These are phyloP conservation scores for Lizonia empirigonia DNA, from an alignment of 2,329 filamentous ascomycete species.

Conservation along the genomic window DNA sequence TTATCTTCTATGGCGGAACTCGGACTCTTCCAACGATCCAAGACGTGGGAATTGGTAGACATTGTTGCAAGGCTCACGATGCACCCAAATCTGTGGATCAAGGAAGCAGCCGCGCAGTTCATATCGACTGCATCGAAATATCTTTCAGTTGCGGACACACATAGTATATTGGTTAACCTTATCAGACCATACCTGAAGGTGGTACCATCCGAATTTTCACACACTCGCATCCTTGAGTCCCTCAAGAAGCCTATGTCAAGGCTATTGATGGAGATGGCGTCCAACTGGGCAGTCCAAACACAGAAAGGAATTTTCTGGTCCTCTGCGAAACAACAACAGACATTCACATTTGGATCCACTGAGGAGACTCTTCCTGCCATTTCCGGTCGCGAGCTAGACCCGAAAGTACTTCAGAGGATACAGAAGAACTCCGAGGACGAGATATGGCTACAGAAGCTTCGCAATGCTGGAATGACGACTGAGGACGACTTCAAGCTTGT, in stretches of 20 bases:
- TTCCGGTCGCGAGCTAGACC: slow-evolving; percentile 62
- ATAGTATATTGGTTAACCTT: slow-evolving; percentile 82
- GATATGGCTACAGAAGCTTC: slow-evolving; percentile 83
- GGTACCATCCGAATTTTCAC: slow-evolving; percentile 70
- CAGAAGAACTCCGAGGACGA: slow-evolving; percentile 90
- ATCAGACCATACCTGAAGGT: slow-evolving; percentile 82
- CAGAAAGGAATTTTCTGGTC: slow-evolving; percentile 91
- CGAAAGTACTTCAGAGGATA: slow-evolving; percentile 65
- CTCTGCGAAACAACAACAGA: slow-evolving; percentile 69
- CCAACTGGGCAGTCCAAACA: slow-evolving; percentile 81
- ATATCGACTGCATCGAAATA: slow-evolving; percentile 76
- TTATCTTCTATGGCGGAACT: slow-evolving; percentile 86
- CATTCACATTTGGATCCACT: slow-evolving; percentile 69
- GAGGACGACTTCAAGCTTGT: slow-evolving; percentile 93
- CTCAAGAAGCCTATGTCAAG: slow-evolving; percentile 82
- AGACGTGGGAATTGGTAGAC: slow-evolving; percentile 86
- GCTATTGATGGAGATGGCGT: slow-evolving; percentile 80
- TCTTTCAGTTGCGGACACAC: slow-evolving; percentile 77
- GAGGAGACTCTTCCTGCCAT: slow-evolving; percentile 60
- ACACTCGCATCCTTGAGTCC: slow-evolving; percentile 76
- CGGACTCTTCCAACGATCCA: slow-evolving; percentile 82
- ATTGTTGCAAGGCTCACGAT: slow-evolving; percentile 83
- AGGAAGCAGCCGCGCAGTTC: slow-evolving; percentile 86
- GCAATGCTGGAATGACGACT: slow-evolving; percentile 77
- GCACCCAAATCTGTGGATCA: slow-evolving; percentile 94